A percentile compares a stretch with the other conserved stretches of the same genome.
Evolutionary conservation across 1,284 basidiomycete species (phyloP).

Genomic region (Apiotrichum siamense): DNA sequence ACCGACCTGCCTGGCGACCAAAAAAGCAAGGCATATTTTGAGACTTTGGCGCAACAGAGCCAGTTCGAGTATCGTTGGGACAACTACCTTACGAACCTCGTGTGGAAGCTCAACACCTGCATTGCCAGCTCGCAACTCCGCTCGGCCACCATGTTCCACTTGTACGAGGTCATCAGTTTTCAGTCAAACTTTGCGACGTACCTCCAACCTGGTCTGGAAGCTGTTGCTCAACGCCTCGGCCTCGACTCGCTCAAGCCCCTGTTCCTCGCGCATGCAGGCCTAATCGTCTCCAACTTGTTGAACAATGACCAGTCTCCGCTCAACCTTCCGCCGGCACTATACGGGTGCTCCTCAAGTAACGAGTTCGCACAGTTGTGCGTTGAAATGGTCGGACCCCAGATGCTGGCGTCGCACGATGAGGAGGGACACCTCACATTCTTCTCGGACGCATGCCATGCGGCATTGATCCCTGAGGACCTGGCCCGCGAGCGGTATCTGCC

Average conservation of each 20-base stretch:
- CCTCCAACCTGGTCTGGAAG: conserved; percentile 60
- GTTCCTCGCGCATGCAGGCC: conserved; percentile 71
- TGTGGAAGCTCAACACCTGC: conserved; percentile 77
- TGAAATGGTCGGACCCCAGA: conserved; percentile 15
- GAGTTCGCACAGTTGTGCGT: conserved; percentile 25
- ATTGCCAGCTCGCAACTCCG: conserved; percentile 71
- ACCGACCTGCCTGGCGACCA: conserved; percentile 15
- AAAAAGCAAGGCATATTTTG: conserved; percentile 25
- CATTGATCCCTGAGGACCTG: conserved; percentile 4
- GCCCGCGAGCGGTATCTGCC: conserved; percentile 20
- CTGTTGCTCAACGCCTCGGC: conserved; percentile 64
- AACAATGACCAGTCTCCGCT: conserved; percentile 54
- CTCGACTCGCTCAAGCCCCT: conserved; percentile 60
- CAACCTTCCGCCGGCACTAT: conserved; percentile 60
- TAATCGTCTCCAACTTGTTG: conserved; percentile 51
- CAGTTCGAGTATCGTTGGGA: conserved; percentile 49
- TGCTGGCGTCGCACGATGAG: conserved; percentile 3
- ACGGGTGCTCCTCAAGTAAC: conserved; percentile 31
- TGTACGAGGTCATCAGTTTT: conserved; percentile 64
- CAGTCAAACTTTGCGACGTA: conserved; percentile 53
- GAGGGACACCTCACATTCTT: conserved; percentile 14
- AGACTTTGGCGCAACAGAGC: conserved; percentile 16
- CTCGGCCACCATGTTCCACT: conserved; percentile 80
- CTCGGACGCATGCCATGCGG: conserved; percentile 26
- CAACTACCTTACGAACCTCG: conserved; percentile 66